Evolutionary conservation across 495 filamentous ascomycete genomes (phyloP), one percentile per base, ranked within the genome.

Genomic region (Hypoxylon lienhwacheense): DNA sequence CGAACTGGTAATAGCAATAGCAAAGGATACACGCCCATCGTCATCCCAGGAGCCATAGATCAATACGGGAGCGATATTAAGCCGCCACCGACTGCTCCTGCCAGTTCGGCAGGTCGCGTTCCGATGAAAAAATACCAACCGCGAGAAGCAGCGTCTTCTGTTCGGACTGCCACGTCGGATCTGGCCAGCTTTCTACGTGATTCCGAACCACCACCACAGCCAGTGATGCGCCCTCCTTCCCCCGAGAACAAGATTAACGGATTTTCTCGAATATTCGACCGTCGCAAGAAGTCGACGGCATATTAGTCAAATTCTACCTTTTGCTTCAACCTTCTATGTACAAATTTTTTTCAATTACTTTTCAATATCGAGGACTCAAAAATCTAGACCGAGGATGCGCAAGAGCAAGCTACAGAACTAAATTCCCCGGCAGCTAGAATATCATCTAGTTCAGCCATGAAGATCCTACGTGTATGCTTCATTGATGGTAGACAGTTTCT

Each of bases 151-250:
- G 64, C 70, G n/a, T n/a, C n/a, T 5, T 70, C 70, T 43, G 64
- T 16, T 41, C 71, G 31, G 50, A 52, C 52, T 55, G 59, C 54
- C 75, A 90, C 87, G 2, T 81, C 81, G 31, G 89, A 91, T 22
- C 69, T 95, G 45, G 89, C 90, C 2, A 86, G 88, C 56, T 95
- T 95, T 67, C 71, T 96, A 10, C 82, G 79, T 31, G 86, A 85
- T 52, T 87, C 86, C 16, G 88, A 79, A 14, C 89, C 90, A n/a
- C 87, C 88, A 17, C 64, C 67, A n/a, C 48, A 53, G 26, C 43
- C 63, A 39, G 39, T 54, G 17, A 54, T 53, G 1, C 53, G 59
- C 15, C 33, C 28, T 1, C 31, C 65, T 14, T 50, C 57, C 3
- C 39, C 61, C 20, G 57, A 64, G 34, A 63, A 49, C 5, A 66